Evolutionary conservation across 768 basidiomycete genomes (phyloP), one percentile per base, ranked within the genome.

Genomic region (Austroboletus eburneus): DNA sequence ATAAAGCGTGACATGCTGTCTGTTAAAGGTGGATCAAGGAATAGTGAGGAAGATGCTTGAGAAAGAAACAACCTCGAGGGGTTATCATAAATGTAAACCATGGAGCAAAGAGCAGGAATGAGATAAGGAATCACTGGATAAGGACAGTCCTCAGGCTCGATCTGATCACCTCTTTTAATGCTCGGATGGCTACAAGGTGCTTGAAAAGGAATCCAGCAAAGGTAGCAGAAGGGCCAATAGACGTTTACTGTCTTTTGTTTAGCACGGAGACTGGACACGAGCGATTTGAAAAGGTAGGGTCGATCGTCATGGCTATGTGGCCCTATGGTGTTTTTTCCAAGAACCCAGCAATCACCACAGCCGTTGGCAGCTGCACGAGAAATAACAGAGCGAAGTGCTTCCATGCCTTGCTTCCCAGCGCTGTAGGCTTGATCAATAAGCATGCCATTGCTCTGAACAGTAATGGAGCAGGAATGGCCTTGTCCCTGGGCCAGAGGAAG

Each of bases 201-300:
- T 32, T 9, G 39, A 25, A 51, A 51, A 3, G 50, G 41, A 18
- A 51, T 27, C 50, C 46, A 51, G 27, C 46, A 51, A 8, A 30
- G 21, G 25, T 38, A 39, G 30, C 50, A 51, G 1, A 24, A 51
- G 1, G 23, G 40, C 50, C 50, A 51, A 16, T 18, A 51, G 1
- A 24, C 20, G 12, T 36, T 18, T 3, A 36, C 24, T 4, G n/a
- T 22, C 9, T 17, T 13, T 5, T 13, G 17, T 22, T 36, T 35
- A 7, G 35, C 10, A 10, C 24, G 24, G 1, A 36, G 18, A 2
- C 34, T 36, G 5, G 43, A 44, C 5, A 44, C 10, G 9, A 44
- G 17, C 2, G 43, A 23, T n/a, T 25, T 20, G 18, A 44, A 44
- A 3, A 18, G 43, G 10, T 44, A 44, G 25, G 25, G 25, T 10